Evolutionary conservation across 164 flowering plant genomes (phyloP).

Genomic region (Magnolia changhungtana): DNA sequence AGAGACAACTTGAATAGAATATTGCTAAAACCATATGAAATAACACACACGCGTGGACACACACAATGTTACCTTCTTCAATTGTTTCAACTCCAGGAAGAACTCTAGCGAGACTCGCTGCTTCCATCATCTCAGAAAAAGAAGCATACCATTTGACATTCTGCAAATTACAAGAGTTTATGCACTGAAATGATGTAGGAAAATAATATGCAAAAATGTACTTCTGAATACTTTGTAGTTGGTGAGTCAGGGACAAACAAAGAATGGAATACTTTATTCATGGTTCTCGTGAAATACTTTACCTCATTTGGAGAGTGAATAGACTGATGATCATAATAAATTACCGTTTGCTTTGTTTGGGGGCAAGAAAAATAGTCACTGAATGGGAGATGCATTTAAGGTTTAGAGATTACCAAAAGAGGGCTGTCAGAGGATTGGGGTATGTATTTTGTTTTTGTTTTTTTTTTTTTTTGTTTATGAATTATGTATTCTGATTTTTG

Average conservation of each 20-base stretch:
- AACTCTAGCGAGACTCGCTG: slow-evolving; percentile 53
- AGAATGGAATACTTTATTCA: neutral
- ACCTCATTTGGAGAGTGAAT: no score
- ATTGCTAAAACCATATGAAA: neutral
- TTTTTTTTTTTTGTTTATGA: no score
- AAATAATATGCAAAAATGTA: neutral
- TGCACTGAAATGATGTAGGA: neutral
- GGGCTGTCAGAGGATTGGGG: no score
- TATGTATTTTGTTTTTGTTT: no score
- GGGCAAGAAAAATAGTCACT: no score
- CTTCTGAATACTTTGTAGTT: neutral
- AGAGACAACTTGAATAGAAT: neutral
- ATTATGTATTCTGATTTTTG: no score
- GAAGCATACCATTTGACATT: slow-evolving; percentile 55
- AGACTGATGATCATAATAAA: no score
- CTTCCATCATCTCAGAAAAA: slow-evolving; percentile 66
- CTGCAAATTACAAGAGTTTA: slow-evolving; percentile 31
- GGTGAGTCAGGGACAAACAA: neutral
- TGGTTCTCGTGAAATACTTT: no score
- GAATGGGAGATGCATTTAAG: no score
- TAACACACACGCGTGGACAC: no score
- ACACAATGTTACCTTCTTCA: slow-evolving; percentile 56
- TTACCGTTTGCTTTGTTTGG: no score
- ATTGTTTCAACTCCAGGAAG: slow-evolving; percentile 72
- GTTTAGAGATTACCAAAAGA: no score